A percentile compares a stretch with the other conserved stretches of the same genome.
Evolutionary conservation across 306 rosid genomes (phyloP).

Genomic region (Abrus pulchellus): DNA sequence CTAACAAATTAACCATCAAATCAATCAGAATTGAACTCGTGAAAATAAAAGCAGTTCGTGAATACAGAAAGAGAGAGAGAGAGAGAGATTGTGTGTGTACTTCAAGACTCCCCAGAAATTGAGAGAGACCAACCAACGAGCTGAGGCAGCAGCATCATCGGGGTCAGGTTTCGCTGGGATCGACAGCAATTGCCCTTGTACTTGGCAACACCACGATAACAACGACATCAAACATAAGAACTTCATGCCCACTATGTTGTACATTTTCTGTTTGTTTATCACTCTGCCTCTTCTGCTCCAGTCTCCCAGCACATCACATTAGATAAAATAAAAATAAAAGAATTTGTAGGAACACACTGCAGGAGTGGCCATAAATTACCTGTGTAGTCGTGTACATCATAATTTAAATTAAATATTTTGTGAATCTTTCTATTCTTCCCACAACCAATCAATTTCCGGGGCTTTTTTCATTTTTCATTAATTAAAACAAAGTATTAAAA

Average conservation of each 20-base stretch:
- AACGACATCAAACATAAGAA: conserved; percentile 2
- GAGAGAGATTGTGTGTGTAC: conserved; percentile 49
- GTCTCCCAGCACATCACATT: no score
- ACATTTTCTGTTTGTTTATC: not conserved
- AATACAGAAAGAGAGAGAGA: not conserved
- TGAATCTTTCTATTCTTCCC: no score
- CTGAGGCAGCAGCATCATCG: conserved; percentile 67
- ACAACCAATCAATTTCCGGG: no score
- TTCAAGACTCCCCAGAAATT: conserved; percentile 85
- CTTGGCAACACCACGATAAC: conserved; percentile 39
- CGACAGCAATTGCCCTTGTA: conserved; percentile 53
- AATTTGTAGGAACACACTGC: no score
- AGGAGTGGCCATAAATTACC: no score
- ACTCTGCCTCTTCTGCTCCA: not conserved
- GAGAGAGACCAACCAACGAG: conserved; percentile 85
- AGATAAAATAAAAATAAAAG: no score
- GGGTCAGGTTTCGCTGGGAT: conserved; percentile 71
- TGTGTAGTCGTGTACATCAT: no score
- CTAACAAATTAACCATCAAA: not conserved
- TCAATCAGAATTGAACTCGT: not conserved
- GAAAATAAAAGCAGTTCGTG: not conserved
- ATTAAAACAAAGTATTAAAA: no score
- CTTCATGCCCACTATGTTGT: not conserved
- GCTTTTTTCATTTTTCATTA: no score
- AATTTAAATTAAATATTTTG: no score